These are phyloP conservation scores for Pseudogymnoascus sp. DNA, from an alignment of 2,329 filamentous ascomycete species.

Conservation along the genomic window DNA sequence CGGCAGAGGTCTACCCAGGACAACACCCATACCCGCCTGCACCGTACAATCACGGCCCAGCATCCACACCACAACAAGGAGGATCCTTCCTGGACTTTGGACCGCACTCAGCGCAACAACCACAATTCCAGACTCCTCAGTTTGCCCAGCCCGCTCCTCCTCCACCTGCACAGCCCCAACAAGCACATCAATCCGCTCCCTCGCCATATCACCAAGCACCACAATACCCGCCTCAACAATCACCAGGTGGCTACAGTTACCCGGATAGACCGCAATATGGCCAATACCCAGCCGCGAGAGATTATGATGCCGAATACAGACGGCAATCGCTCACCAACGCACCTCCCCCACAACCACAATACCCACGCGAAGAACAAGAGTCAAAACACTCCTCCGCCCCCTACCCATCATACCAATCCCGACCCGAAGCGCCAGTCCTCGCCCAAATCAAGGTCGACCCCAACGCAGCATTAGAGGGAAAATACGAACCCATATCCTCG, in stretches of 20 bases:
- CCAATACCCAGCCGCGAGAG: not conserved
- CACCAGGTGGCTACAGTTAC: constrained; percentile 4
- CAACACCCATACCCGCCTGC: constrained; percentile 24
- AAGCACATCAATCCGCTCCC: constrained; percentile 16
- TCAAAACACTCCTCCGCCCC: not conserved
- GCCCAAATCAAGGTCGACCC: constrained; percentile 16
- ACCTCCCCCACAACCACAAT: not conserved
- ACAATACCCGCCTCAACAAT: not conserved
- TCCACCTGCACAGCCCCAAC: constrained; percentile 21
- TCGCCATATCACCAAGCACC: constrained; percentile 14
- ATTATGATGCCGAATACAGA: constrained; percentile 19
- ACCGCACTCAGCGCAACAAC: constrained; percentile 8
- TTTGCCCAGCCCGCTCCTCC: constrained; percentile 21
- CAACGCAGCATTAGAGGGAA: constrained; percentile 15
- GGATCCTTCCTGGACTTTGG: not conserved
- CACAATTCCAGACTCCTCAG: constrained; percentile 18
- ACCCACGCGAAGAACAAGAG: not conserved
- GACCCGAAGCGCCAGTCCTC: not conserved
- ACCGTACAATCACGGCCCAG: constrained; percentile 15
- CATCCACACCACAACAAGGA: constrained; percentile 23
- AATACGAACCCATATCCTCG: constrained; percentile 19
- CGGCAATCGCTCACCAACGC: constrained; percentile 9
- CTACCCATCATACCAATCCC: not conserved
- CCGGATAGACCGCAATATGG: constrained; percentile 14
- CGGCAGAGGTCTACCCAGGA: constrained; percentile 36